Evolutionary conservation across 306 rosid genomes (phyloP).

Genomic region (Acmispon strigosus): DNA sequence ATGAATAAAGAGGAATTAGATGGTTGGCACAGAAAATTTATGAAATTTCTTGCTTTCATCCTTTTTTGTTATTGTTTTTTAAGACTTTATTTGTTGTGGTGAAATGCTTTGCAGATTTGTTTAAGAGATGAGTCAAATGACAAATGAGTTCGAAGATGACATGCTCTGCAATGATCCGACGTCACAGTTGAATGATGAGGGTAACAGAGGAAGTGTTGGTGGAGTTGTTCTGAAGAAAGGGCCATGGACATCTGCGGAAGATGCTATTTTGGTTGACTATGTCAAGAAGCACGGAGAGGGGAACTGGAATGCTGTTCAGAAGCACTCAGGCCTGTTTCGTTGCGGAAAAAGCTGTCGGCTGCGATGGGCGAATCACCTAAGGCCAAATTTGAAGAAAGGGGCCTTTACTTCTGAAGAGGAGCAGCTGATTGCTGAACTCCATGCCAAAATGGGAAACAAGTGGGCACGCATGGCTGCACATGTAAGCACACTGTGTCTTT

Average conservation of each 20-base stretch:
- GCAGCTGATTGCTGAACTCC: conserved; percentile 69
- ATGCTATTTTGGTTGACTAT: conserved; percentile 15
- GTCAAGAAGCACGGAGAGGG: conserved; percentile 32
- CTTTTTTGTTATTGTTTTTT: background rate
- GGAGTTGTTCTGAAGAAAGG: conserved; percentile 20
- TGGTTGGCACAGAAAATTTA: background rate
- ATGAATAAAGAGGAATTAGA: background rate
- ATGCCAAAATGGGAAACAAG: conserved; percentile 86
- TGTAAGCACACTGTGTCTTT: conserved; percentile 46
- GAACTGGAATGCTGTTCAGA: conserved; percentile 31
- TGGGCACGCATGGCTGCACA: conserved; percentile 99
- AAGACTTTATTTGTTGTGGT: conserved; percentile 8
- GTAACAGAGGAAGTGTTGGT: conserved; percentile 34
- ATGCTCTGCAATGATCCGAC: conserved; percentile 35
- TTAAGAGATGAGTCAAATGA: conserved; percentile 48
- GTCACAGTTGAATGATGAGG: conserved; percentile 42
- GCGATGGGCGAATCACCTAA: conserved; percentile 93
- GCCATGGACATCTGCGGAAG: conserved; percentile 30
- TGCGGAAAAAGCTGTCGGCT: conserved; percentile 93
- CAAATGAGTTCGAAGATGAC: conserved; percentile 45
- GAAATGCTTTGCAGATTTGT: conserved; percentile 28
- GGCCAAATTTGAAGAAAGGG: conserved; percentile 95
- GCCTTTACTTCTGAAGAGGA: conserved; percentile 83
- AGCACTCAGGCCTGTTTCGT: conserved; percentile 57
- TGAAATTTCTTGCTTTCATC: conserved; percentile 10